These are phyloP conservation scores for Exophiala oligosperma DNA, from an alignment of 2,329 filamentous ascomycete genomes.

Conservation along the genomic window DNA sequence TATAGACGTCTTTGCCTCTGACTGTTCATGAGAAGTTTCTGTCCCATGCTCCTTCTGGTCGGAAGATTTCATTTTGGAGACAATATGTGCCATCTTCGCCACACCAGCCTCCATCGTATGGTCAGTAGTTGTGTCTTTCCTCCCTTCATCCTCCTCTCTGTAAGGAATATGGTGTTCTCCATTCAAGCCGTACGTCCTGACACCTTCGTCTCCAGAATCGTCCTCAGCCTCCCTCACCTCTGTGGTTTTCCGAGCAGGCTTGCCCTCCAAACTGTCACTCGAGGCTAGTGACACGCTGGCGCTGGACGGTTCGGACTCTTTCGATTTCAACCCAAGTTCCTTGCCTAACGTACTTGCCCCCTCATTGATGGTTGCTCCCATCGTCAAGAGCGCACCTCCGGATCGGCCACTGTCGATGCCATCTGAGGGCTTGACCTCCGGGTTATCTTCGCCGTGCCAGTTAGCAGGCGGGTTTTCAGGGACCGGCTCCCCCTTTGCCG, in stretches of 20 bases:
- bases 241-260: slow-evolving; percentile 26
- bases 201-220: slow-evolving; percentile 39
- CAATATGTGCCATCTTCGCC: slow-evolving; percentile 19
- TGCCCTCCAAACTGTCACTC: slow-evolving; percentile 52
- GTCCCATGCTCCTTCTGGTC: not conserved
- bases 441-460: slow-evolving; percentile 64
- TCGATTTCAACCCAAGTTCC: slow-evolving; percentile 68
- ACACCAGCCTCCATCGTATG: slow-evolving; percentile 21
- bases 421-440: slow-evolving; percentile 31
- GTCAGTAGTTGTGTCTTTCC: slow-evolving; percentile 19
- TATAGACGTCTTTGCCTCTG: not conserved
- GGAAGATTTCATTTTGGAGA: slow-evolving; percentile 24
- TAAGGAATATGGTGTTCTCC: not conserved
- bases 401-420: slow-evolving; percentile 24
- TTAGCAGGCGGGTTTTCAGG: slow-evolving; percentile 69
- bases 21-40: not conserved
- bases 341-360: slow-evolving; percentile 52
- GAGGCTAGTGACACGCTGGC: slow-evolving; percentile 70
- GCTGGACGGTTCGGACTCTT: slow-evolving; percentile 65
- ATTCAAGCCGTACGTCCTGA: slow-evolving; percentile 37
- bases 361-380: slow-evolving; percentile 22
- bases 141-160: slow-evolving; percentile 3
- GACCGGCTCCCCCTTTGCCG: slow-evolving; percentile 66
- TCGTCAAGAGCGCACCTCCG: slow-evolving; percentile 20
- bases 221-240: slow-evolving; percentile 9